Evolutionary conservation across 2,329 filamentous ascomycete genomes (phyloP), one percentile per base, ranked within the genome.

Genomic region (Nigrospora sphaerica): DNA sequence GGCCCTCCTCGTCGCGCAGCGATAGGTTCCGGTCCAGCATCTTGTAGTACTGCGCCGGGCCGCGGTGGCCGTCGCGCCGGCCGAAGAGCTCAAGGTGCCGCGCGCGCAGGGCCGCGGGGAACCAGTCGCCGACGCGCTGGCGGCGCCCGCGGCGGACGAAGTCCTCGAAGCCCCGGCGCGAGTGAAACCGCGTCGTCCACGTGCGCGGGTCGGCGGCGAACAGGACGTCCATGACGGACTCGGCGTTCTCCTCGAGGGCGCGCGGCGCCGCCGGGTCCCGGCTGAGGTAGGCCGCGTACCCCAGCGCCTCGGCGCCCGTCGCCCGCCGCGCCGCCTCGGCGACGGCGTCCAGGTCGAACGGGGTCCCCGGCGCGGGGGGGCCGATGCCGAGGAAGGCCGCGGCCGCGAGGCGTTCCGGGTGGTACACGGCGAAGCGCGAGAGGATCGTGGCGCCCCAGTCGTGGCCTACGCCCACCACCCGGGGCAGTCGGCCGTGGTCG

Each of bases 391-490:
- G 47, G 41, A 70, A 56, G 3, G 60, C 52, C 2, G 69, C 48
- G 14, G 62, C 66, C 7, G 54, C 45, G 12, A 69, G 61, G 11
- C 63, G 59, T 3, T 68, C 56, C 0, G 62, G 64, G 37, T 65
- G 51, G 52, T 63, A 68, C 16, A 66, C 54, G 48, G 64, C 67
- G 23, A 70, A 49, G 12, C 68, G 62, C 19, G 62, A 57, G 0
- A 64, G 61, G 11, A 64, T 50, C 10, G 44, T 52, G 7, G 62
- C 61, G 28, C 69, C 69, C 69, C 68, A 72, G 52, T 72, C 68
- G 46, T 72, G 69, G 32, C 68, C 69, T 13, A 72, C 60, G 5
- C 62, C 58, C 37, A 70, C 62, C 23, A 56, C 57, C 19, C 56
- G 52, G 13, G 55, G 32, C 18, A 61, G 46, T 1, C 54, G 42